A percentile compares a stretch with the other conserved stretches of the same genome.
phyloP scores from a whole-genome alignment of 2,329 filamentous ascomycete species.

The Colletotrichum spaethianum region DNA sequence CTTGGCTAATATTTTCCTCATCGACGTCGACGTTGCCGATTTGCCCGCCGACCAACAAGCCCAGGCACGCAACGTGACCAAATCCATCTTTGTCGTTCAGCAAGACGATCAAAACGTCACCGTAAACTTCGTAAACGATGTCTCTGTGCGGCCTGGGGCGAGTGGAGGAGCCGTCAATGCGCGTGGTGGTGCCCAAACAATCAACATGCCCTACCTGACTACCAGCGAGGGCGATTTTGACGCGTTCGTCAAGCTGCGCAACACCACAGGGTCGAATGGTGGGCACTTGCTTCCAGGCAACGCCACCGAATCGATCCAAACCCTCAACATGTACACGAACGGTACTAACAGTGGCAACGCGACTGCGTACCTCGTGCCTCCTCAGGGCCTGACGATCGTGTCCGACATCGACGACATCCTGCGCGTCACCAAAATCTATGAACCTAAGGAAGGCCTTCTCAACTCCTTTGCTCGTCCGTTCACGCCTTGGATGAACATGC shows the following conservation, averaged over 20 bases:
- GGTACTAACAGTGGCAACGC: conserved; percentile 78
- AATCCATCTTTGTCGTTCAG: conserved; percentile 82
- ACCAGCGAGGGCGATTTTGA: conserved; percentile 81
- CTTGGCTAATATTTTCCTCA: conserved; percentile 79
- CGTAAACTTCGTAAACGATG: conserved; percentile 68
- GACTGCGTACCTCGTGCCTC: conserved; percentile 82
- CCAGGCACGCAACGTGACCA: conserved; percentile 81
- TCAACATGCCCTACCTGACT: conserved; percentile 76
- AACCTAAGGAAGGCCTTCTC: conserved; percentile 80
- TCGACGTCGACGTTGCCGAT: conserved; percentile 73
- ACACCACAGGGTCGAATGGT: conserved; percentile 65
- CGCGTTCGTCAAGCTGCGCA: conserved; percentile 75
- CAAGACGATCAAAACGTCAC: conserved; percentile 75
- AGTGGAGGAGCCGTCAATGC: conserved; percentile 67
- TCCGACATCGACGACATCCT: conserved; percentile 87
- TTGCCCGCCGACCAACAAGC: conserved; percentile 72
- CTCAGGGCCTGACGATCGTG: conserved; percentile 78
- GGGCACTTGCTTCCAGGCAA: conserved; percentile 73
- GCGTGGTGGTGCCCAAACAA: conserved; percentile 73
- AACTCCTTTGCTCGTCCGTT: conserved; percentile 84
- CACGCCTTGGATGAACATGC: conserved; percentile 84
- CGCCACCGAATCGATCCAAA: conserved; percentile 74
- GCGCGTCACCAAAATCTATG: conserved; percentile 85
- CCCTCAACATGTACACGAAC: conserved; percentile 77
- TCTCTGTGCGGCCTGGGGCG: conserved; percentile 64